phyloP scores from a whole-genome alignment of 495 filamentous ascomycete genomes.

The Aspergillus mulundensis region DNA sequence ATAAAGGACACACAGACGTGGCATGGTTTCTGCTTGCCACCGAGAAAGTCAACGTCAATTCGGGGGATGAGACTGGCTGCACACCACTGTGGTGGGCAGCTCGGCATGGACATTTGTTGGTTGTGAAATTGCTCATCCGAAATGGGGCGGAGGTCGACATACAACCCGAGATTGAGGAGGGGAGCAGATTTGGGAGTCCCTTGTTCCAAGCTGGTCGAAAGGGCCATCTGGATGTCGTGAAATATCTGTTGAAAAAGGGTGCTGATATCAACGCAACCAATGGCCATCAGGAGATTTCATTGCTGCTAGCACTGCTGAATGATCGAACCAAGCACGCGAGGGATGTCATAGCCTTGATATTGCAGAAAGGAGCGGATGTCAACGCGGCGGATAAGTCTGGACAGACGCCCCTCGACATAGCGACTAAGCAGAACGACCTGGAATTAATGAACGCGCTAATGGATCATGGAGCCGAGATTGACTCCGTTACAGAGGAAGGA shows the following conservation, averaged over 20 bases:
- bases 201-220: constrained; percentile 24
- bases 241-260: constrained; percentile 25
- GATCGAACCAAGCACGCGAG: constrained; percentile 18
- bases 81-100: constrained; percentile 37
- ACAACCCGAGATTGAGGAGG: constrained; percentile 7
- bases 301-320: constrained; percentile 19
- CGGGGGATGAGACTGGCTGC: constrained; percentile 25
- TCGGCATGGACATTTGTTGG: constrained; percentile 16
- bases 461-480: constrained; percentile 4
- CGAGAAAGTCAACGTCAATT: constrained; percentile 24
- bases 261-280: constrained; percentile 17
- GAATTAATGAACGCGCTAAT: constrained; percentile 9
- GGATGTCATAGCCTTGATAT: constrained; percentile 22
- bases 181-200: constrained; percentile 15
- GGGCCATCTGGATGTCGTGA: constrained; percentile 20
- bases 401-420: constrained; percentile 37
- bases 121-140: constrained; percentile 20
- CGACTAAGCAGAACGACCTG: constrained; percentile 9
- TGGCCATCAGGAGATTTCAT: constrained; percentile 15
- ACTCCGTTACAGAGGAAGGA: constrained; percentile 19
- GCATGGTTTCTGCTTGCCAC: constrained; percentile 27
- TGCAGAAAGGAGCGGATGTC: constrained; percentile 37
- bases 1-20: constrained; percentile 29
- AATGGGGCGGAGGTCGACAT: constrained; percentile 19
- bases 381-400: constrained; percentile 28